Evolutionary conservation across 2,329 filamentous ascomycete species (phyloP).

Genomic region (Nothophaeocryptopus gaeumannii): DNA sequence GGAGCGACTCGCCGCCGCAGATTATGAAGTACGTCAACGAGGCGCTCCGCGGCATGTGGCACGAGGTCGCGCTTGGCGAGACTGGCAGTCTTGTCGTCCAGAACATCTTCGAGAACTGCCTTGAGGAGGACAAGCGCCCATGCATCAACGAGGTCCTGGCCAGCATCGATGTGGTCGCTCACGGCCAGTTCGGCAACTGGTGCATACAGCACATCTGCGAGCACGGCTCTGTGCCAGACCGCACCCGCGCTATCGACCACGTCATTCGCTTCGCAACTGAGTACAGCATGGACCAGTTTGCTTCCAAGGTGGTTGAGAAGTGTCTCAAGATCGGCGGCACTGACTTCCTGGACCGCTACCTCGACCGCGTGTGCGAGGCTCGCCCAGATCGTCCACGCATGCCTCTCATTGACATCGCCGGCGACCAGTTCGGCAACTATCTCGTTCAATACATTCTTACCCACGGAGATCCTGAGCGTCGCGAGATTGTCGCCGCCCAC

Average conservation of each 20-base stretch:
- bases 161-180: conserved; percentile 93
- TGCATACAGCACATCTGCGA: conserved; percentile 99
- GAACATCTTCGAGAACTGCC: conserved; percentile 98
- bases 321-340: conserved; percentile 92
- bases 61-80: conserved; percentile 94
- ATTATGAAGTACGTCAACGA: conserved; percentile 99
- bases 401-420: conserved; percentile 94
- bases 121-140: conserved; percentile 98
- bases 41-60: conserved; percentile 93
- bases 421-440: conserved; percentile 98
- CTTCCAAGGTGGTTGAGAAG: conserved; percentile 98
- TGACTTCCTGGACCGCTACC: conserved; percentile 88
- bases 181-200: conserved; percentile 99
- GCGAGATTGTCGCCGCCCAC: conserved; percentile 87
- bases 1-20: conserved; percentile 89
- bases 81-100: conserved; percentile 97
- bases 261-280: conserved; percentile 90
- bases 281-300: conserved; percentile 99
- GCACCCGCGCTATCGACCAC: conserved; percentile 89
- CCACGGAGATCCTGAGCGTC: conserved; percentile 80
- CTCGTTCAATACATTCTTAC: conserved; percentile 95
- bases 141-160: conserved; percentile 94
- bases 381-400: conserved; percentile 89
- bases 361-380: conserved; percentile 90
- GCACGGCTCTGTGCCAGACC: conserved; percentile 86